Evolutionary conservation across 306 rosid species (phyloP).

Genomic region (Gleditsia sinensis): DNA sequence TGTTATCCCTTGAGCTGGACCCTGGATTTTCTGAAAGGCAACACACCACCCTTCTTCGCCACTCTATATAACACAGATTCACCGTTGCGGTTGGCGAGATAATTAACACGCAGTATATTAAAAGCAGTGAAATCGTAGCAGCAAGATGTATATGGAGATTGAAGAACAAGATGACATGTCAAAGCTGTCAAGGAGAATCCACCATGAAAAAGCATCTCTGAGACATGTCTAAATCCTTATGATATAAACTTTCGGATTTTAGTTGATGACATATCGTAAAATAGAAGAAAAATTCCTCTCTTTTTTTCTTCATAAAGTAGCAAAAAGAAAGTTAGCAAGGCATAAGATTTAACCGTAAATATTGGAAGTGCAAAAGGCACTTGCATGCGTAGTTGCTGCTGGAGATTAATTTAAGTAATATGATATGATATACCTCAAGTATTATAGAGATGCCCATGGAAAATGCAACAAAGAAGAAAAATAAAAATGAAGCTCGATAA

Average conservation of each 20-base stretch:
- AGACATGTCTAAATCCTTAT: no score
- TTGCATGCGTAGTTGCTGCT: no score
- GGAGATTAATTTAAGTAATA: no score
- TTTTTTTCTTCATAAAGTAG: no score
- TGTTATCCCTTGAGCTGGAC: slow-evolving; percentile 55
- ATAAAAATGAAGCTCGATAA: slow-evolving; percentile 16
- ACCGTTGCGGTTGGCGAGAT: slow-evolving; percentile 26
- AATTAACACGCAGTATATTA: slow-evolving; percentile 9
- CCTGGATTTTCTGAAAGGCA: slow-evolving; percentile 74
- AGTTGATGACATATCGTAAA: no score
- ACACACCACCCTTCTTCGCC: slow-evolving; percentile 79
- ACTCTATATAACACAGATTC: slow-evolving; percentile 41
- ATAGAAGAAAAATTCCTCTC: no score
- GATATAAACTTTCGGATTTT: no score
- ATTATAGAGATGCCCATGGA: no score
- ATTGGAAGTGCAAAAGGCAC: no score
- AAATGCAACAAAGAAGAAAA: neutral
- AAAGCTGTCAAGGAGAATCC: slow-evolving; percentile 3
- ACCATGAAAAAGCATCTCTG: no score
- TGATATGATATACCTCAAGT: no score
- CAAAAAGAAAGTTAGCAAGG: neutral
- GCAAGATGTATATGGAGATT: neutral
- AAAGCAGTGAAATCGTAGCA: neutral
- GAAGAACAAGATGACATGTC: neutral
- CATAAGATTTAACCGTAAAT: neutral